Evolutionary conservation across 2,329 filamentous ascomycete species (phyloP), one percentile per base, ranked within the genome.

Genomic region (Aspergillus aculeatus): DNA sequence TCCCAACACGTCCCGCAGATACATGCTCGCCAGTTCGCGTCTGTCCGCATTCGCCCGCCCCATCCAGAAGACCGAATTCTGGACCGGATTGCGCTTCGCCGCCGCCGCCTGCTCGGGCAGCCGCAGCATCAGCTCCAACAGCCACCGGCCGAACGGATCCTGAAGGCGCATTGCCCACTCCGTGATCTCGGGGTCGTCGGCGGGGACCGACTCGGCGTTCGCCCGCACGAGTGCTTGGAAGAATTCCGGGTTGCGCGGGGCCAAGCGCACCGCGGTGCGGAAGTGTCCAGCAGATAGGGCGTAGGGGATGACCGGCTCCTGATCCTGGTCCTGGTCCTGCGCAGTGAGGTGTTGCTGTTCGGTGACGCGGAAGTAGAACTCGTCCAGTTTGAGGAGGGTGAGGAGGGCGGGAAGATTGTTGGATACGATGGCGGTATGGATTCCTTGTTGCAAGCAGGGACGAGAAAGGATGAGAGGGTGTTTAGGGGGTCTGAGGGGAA

Each of bases 341-440:
- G 38, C 38, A 3, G 38, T 44, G 3, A 44, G 14, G n/a, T 44
- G 38, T 19, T 16, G 14, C 16, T 44, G 38, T 19, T 44, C 38
- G 38, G 38, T 50, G 48, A 57, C 54, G 48, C 71, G 69, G 53
- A 65, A 62, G 21, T 64, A 56, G 47, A 67, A 72, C 59, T 76
- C 72, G 54, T 77, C 75, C 6, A 79, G 64, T 54, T 77, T 77
- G 19, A 80, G 68, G 5, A 81, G 68, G 12, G 66, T 67, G 5
- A 65, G 57, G 5, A 80, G 67, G 0, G 73, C 75, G 4, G 60
- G 56, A 2, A 59, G 31, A 35, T 80, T 74, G 11, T 68, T 59
- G 5, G 72, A 66, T 7, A 66, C 31, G 10, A 81, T 72, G 10
- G 79, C 78, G 3, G 68, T 71, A 26, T 69, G 68, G 51, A 81